phyloP scores from a whole-genome alignment of 192 early-diverging fungal genomes.

The Linnemannia exigua region DNA sequence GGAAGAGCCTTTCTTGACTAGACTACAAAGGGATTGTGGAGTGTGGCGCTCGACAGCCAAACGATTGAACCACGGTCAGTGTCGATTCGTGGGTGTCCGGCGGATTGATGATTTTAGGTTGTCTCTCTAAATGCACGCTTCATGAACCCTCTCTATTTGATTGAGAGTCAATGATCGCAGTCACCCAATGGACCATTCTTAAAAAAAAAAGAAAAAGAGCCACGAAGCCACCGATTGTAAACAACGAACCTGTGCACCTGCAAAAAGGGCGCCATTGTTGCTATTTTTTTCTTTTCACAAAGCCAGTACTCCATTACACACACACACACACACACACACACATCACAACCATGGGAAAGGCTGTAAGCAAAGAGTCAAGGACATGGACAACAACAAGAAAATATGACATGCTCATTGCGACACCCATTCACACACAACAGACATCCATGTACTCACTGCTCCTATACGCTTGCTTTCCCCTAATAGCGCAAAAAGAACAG shows the following conservation, averaged over 20 bases:
- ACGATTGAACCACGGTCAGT: not conserved
- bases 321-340: conserved; percentile 7
- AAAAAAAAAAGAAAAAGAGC: not conserved
- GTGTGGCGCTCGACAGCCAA: not conserved
- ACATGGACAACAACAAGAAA: not conserved
- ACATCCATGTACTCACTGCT: not conserved
- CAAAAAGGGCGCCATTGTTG: not conserved
- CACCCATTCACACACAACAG: not conserved
- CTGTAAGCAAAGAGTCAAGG: conserved; percentile 10
- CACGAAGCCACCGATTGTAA: conserved; percentile 7
- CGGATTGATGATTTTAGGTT: too few species aligned
- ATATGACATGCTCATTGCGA: not conserved
- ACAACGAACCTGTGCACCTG: not conserved
- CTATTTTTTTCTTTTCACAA: not conserved
- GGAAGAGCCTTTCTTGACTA: too few species aligned
- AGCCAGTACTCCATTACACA: not conserved
- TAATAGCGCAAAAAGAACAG: conserved; percentile 48
- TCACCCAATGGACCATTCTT: not conserved
- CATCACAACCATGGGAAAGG: conserved; percentile 44
- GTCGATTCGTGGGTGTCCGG: not conserved
- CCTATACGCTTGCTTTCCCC: not conserved
- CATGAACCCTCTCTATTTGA: not conserved
- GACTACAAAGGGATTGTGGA: too few species aligned
- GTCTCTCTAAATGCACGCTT: not conserved
- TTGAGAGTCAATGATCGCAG: not conserved